Evolutionary conservation across 2,329 filamentous ascomycete genomes (phyloP), one percentile per base, ranked within the genome.

Genomic region (Beauveria caledonica): DNA sequence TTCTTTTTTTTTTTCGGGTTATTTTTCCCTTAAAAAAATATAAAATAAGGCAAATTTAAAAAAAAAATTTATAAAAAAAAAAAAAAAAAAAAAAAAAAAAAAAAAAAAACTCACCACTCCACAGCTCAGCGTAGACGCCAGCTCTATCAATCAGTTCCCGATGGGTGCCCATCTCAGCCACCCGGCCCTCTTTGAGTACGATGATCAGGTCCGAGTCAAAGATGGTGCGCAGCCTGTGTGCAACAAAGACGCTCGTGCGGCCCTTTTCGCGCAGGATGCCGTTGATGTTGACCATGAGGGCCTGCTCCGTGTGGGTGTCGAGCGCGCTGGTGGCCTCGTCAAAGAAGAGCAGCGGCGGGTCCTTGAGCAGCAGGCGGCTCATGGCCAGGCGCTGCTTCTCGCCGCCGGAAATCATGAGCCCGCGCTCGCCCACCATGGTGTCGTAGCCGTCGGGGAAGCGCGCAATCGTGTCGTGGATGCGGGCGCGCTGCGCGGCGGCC

Each of bases 401-500:
- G 36, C 92, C 92, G 2, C 90, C 92, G 1, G 90, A 95, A 49
- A 97, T 96, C 92, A 97, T 97, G 84, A 97, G 87, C 1, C 92
- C 92, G 51, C 93, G 84, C 77, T 97, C 93, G 58, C 93, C 93
- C 27, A 97, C 94, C 73, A 88, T 92, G 21, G 94, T 97, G 23
- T 87, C 76, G 72, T 97, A 96, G 17, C 91, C 90, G n/a, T 92
- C 87, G 1, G 90, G 91, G 71, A 96, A 87, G n/a, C 78, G 78
- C 60, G 83, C 78, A 63, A 96, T 87, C 56, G 88, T 90, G 49
- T 94, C 87, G 73, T 97, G 88, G 61, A 99, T 91, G 60, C 87
- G 86, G 2, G 94, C 93, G 58, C 91, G 83, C 68, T 86, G 85
- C 1, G 94, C 92, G 0, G 91, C 94, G 33, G 86, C 86, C 13